phyloP scores from a whole-genome alignment of 106 monocot genomes.

The Hemerocallis citrina region DNA sequence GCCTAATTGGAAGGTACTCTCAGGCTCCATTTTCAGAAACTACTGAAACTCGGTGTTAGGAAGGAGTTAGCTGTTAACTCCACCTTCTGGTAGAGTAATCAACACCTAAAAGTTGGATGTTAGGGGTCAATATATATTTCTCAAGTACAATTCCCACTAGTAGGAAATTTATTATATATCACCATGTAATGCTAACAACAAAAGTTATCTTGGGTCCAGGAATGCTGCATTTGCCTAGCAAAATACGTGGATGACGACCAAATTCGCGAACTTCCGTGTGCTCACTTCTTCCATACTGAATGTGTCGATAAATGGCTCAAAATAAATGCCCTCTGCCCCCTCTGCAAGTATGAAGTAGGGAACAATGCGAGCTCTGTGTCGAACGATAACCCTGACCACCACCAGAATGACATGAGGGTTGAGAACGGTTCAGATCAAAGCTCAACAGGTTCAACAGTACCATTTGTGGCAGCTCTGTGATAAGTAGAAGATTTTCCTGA shows the following conservation, averaged over 20 bases:
- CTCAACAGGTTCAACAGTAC: no score
- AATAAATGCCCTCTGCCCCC: conserved; percentile 18
- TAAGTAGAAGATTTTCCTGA: neutral
- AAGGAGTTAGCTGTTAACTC: no score
- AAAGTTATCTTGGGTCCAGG: conserved; percentile 9
- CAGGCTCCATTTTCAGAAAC: no score
- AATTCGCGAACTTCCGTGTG: conserved; percentile 20
- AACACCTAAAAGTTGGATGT: no score
- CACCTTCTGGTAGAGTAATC: no score
- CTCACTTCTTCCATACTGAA: conserved; percentile 25
- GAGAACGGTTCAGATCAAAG: neutral
- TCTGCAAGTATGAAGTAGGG: conserved; percentile 23
- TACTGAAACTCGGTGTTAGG: no score
- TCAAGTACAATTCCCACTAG: no score
- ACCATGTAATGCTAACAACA: no score
- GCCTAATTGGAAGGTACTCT: no score
- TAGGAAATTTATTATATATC: no score
- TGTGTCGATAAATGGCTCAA: conserved; percentile 30
- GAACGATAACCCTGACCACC: neutral
- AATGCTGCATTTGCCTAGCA: conserved; percentile 28
- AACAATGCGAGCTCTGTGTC: neutral
- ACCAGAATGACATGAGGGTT: conserved; percentile 9
- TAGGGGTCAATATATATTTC: no score
- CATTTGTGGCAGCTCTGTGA: no score
- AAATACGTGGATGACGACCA: conserved; percentile 16